Evolutionary conservation across 805 yeast genomes (phyloP), one percentile per base, ranked within the genome.

Genomic region (Pichia occidentalis): DNA sequence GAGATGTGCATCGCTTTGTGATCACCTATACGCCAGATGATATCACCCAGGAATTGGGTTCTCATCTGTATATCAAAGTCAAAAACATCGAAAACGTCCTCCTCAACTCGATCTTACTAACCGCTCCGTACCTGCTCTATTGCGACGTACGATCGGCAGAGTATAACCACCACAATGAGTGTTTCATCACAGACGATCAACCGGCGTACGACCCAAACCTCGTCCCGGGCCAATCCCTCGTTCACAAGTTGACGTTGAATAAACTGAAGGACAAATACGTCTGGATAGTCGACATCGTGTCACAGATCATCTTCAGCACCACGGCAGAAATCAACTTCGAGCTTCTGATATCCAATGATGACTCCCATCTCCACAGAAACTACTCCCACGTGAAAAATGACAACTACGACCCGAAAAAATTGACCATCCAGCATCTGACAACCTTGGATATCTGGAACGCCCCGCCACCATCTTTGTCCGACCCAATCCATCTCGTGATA

Each of bases 101-200:
- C 1, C 56, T 85, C 47, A 61, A 95, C 21, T 94, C 97, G 0
- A 83, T 95, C 1, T 85, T 80, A 50, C 59, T 92, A 30, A 80
- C 88, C 1, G 98, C 97, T 0, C 98, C 98, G 0, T 90, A 77
- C 54, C 68, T 85, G 2, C 60, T 92, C 5, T 92, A 92, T 52
- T 84, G 80, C 17, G 97, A 90, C 57, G 75, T 92, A 34, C 67
- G 79, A 31, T 78, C 90, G 0, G 65, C 59, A 9, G 82, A 78
- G 26, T 92, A 77, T 54, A 62, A 73, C 43, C 77, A 72, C 38
- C 57, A 69, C 27, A 55, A 65, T 37, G 58, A 63, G 31, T 68
- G 75, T 43, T 79, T 79, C 50, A 68, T 81, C 11, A 77, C 88
- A 2, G 85, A 85, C 0, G 88, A 84, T 52, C 87, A 80, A 49